phyloP scores from a whole-genome alignment of 805 yeast genomes.

The Yarrowia sp. region DNA sequence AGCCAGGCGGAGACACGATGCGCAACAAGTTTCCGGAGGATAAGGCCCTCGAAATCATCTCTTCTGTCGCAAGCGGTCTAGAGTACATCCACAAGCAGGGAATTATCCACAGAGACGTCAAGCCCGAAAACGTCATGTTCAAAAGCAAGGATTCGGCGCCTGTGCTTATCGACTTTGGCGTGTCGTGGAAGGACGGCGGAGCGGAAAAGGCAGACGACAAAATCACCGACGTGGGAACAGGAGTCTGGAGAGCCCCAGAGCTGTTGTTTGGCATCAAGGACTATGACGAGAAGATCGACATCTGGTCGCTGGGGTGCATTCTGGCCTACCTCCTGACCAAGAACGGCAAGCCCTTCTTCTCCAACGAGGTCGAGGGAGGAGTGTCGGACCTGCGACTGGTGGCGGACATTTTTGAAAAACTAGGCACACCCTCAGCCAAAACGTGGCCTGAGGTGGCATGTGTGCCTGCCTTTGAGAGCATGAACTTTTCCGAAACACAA shows the following conservation, averaged over 20 bases:
- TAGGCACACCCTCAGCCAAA: conserved; percentile 57
- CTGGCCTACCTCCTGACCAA: conserved; percentile 51
- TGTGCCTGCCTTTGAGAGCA: conserved; percentile 28
- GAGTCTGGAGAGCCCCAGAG: conserved; percentile 73
- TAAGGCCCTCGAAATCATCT: conserved; percentile 32
- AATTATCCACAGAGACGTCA: conserved; percentile 62
- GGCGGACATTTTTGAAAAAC: conserved; percentile 50
- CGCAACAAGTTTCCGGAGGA: conserved; percentile 43
- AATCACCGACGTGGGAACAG: conserved; percentile 57
- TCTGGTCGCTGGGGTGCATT: conserved; percentile 71
- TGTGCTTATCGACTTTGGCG: conserved; percentile 64
- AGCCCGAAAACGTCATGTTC: conserved; percentile 66
- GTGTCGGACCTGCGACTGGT: conserved; percentile 59
- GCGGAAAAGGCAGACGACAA: conserved; percentile 43
- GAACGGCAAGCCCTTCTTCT: conserved; percentile 43
- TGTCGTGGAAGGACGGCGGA: conserved; percentile 47
- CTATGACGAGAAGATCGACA: conserved; percentile 58
- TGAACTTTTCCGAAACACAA: conserved; percentile 28
- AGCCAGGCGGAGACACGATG: conserved; percentile 33
- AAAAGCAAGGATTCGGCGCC: conserved; percentile 39
- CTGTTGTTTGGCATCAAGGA: conserved; percentile 56
- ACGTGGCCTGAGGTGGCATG: conserved; percentile 32
- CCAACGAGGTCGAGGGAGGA: conserved; percentile 36
- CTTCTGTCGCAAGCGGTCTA: conserved; percentile 54
- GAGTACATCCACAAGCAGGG: conserved; percentile 60